Evolutionary conservation across 1,284 basidiomycete species (phyloP).

Genomic region (Ustilago shanxiensis): DNA sequence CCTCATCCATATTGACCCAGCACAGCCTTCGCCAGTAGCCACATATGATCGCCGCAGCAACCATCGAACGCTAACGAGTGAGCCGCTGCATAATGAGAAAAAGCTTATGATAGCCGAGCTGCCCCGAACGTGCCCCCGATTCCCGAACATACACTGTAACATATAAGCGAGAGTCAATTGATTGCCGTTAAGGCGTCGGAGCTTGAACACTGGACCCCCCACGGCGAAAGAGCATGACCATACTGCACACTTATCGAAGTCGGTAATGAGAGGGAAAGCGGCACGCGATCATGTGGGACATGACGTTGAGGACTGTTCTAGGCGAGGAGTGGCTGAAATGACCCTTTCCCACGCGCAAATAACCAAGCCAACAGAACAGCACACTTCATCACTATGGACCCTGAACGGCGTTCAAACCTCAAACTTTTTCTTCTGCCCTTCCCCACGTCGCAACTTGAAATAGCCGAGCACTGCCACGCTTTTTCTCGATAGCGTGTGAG

Average conservation of each 20-base stretch:
- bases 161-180: neutral
- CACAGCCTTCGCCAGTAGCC: neutral
- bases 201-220: neutral
- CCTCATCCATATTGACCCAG: too few relatives aligned
- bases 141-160: neutral
- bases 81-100: neutral
- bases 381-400: neutral
- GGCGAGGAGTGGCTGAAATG: neutral
- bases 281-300: neutral
- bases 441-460: neutral
- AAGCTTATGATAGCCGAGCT: neutral
- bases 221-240: neutral
- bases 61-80: too few relatives aligned
- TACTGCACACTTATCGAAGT: neutral
- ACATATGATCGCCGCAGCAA: neutral
- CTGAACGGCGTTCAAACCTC: neutral
- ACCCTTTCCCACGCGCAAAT: neutral
- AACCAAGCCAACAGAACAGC: neutral
- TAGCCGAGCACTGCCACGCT: slow-evolving; percentile 2
- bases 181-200: slow-evolving; percentile 1
- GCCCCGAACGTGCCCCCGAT: neutral
- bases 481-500: neutral
- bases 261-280: neutral
- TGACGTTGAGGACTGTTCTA: neutral
- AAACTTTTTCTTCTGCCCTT: too few relatives aligned